Evolutionary conservation across 192 early-diverging fungal genomes (phyloP), one percentile per base, ranked within the genome.

Genomic region (Dissophora globulifera): DNA sequence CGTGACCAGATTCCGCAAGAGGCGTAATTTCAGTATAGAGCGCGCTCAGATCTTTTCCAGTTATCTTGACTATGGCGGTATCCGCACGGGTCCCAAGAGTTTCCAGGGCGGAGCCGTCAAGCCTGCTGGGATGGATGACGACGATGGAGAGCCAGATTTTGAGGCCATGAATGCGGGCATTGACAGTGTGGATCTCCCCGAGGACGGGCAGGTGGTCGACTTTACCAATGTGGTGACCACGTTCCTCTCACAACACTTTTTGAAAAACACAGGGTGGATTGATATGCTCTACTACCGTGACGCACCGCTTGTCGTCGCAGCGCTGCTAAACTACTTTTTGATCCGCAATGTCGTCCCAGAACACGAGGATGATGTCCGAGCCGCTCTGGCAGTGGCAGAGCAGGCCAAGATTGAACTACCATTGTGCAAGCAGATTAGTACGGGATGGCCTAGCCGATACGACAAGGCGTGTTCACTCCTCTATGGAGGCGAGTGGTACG

Each of bases 1-100:
- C 0, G 68, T 88, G 30, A 78, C 78, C 31, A 79, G 78, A 33
- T 88, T 84, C 54, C 79, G 79, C 33, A 83, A 86, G 42, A 88
- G 85, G 26, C 84, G 84, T 31, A 83, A 79, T 51, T 86, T 88
- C 30, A 70, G 23, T 8, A 40, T 62, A 6, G 62, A 60, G n/a
- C 79, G 79, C 16, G 67, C 75, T 2, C 50, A 62, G 48, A 83
- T 88, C 40, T 68, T 88, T 56, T 72, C 78, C 16, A 58, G 67
- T 29, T 88, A 88, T 45, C 67, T 88, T 23, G 56, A 60, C 16
- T 86, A 82, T 62, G 86, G 86, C 10, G 86, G 86, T 11, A 81
- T 88, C 40, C 59, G 69, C 1, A 72, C 83, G 0, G 83, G 84
- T 1, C 86, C 62, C 16, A 88, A 86, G 33, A 67, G 66, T 2